Percentiles rank a stretch among this genome's conserved stretches.
phyloP scores from a whole-genome alignment of 345 rosid genomes.

The Melaleuca quinquenervia region DNA sequence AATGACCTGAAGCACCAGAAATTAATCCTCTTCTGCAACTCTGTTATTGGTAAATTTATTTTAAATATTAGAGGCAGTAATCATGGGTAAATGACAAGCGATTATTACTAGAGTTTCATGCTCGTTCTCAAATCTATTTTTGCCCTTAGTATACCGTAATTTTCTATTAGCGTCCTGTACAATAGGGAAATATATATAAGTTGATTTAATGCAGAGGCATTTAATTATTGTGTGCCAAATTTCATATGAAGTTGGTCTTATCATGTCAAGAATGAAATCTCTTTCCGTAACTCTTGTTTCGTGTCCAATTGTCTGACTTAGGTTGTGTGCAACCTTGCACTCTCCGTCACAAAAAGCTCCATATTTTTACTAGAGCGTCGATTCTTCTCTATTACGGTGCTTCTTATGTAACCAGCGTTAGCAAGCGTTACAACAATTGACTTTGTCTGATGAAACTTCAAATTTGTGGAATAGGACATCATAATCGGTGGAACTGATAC shows the following conservation, averaged over 20 bases:
- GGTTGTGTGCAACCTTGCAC: neutral
- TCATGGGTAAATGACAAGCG: neutral
- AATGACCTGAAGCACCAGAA: neutral
- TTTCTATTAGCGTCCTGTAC: neutral
- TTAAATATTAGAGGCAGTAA: neutral
- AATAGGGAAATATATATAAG: neutral
- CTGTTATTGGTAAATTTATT: neutral
- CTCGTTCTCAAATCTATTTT: neutral
- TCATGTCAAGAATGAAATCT: neutral
- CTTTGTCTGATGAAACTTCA: neutral
- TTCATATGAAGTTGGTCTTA: neutral
- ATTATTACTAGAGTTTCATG: neutral
- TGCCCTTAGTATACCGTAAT: neutral
- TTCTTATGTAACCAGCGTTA: neutral
- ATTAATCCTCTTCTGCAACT: neutral
- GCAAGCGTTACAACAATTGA: neutral
- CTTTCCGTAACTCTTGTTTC: neutral
- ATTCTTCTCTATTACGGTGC: neutral
- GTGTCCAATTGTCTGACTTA: neutral
- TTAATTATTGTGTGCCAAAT: neutral
- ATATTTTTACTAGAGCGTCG: neutral
- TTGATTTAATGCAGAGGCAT: neutral
- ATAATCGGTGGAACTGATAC: conserved; percentile 4
- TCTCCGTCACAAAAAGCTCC: neutral
- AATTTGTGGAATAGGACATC: neutral